A percentile compares a stretch with the other conserved stretches of the same genome.
phyloP scores from a whole-genome alignment of 2,329 filamentous ascomycete genomes.

The Fonsecaea pedrosoi region DNA sequence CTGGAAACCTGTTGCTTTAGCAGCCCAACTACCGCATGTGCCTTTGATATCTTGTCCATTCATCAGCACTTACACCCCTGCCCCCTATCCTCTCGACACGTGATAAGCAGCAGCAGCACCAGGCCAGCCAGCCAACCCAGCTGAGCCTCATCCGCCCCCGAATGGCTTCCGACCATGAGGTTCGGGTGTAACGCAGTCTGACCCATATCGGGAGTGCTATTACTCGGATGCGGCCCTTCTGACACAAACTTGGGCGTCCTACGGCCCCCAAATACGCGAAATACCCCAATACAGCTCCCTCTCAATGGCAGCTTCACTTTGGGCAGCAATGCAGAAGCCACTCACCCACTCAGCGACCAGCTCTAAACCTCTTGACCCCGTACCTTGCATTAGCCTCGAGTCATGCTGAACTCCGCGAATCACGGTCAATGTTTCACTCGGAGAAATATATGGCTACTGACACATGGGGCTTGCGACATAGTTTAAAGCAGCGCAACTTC shows the following conservation, averaged over 20 bases:
- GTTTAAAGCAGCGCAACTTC: slow-evolving; percentile 86
- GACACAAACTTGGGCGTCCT: slow-evolving; percentile 19
- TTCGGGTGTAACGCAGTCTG: slow-evolving; percentile 14
- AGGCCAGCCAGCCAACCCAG: neutral
- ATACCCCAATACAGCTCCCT: slow-evolving; percentile 33
- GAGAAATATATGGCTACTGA: slow-evolving; percentile 41
- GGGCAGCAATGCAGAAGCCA: slow-evolving; percentile 46
- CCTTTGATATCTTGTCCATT: slow-evolving; percentile 5
- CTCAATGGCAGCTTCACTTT: slow-evolving; percentile 42
- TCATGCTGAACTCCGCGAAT: slow-evolving; percentile 23
- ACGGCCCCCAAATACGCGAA: slow-evolving; percentile 37
- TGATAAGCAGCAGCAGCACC: slow-evolving; percentile 25
- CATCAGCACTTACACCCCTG: neutral
- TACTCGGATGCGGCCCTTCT: slow-evolving; percentile 9
- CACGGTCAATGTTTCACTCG: slow-evolving; percentile 47
- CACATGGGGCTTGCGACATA: slow-evolving; percentile 57
- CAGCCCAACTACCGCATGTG: slow-evolving; percentile 11
- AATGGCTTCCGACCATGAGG: neutral
- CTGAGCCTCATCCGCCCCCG: slow-evolving; percentile 30
- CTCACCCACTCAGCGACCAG: slow-evolving; percentile 28
- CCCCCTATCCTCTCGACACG: slow-evolving; percentile 19
- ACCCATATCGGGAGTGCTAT: slow-evolving; percentile 11
- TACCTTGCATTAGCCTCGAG: slow-evolving; percentile 39
- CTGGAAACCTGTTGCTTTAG: slow-evolving; percentile 8
- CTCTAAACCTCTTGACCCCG: slow-evolving; percentile 20